phyloP scores from a whole-genome alignment of 495 filamentous ascomycete genomes.

The Penicillium flavigenum region DNA sequence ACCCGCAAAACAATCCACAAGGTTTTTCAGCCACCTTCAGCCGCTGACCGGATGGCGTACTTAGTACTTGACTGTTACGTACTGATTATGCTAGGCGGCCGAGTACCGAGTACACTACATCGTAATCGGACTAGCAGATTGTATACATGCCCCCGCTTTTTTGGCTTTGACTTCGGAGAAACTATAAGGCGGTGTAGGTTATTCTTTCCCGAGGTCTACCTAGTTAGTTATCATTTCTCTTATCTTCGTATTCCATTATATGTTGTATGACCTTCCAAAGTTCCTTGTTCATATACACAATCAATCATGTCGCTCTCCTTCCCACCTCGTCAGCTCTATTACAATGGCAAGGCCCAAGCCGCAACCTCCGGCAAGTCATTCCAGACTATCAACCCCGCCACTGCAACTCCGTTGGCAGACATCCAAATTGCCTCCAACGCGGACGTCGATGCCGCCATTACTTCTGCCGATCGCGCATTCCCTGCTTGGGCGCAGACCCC shows the following conservation, averaged over 20 bases:
- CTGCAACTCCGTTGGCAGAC: slow-evolving; percentile 59
- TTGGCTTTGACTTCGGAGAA: background rate
- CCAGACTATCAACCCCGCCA: slow-evolving; percentile 67
- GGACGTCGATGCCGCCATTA: slow-evolving; percentile 66
- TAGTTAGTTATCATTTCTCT: background rate
- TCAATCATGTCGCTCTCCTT: slow-evolving; percentile 40
- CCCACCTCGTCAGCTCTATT: slow-evolving; percentile 62
- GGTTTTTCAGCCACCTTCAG: background rate
- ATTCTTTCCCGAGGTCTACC: background rate
- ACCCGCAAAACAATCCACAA: background rate
- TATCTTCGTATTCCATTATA: background rate
- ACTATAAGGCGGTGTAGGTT: slow-evolving; percentile 3
- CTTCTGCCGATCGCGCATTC: slow-evolving; percentile 62
- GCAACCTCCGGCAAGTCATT: slow-evolving; percentile 62
- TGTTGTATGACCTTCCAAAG: too few species aligned
- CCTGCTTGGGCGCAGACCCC: slow-evolving; percentile 64
- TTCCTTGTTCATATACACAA: background rate
- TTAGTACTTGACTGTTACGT: slow-evolving; percentile 8
- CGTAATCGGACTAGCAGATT: too few species aligned
- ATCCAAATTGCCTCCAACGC: slow-evolving; percentile 60
- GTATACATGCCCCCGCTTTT: background rate
- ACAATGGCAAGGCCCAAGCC: slow-evolving; percentile 59
- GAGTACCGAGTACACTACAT: slow-evolving; percentile 3
- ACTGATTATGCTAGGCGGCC: background rate
- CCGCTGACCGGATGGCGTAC: slow-evolving; percentile 5